These are phyloP conservation scores for Xylariaceae sp. DNA, from an alignment of 2,329 filamentous ascomycete genomes.

Conservation along the genomic window DNA sequence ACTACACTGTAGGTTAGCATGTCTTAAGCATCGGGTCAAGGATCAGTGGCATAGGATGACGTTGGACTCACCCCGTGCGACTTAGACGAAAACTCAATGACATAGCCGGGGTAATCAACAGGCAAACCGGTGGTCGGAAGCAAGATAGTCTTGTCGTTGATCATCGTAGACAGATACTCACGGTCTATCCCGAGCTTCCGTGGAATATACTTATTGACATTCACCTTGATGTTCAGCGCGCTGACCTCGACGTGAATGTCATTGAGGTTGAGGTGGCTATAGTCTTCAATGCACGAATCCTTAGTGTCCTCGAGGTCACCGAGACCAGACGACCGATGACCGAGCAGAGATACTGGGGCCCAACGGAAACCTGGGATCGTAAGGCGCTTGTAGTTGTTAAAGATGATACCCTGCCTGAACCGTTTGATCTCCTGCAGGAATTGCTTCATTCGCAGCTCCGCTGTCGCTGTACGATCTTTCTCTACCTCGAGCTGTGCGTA, in stretches of 20 bases:
- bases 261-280: not conserved
- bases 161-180: not conserved
- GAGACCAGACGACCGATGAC: not conserved
- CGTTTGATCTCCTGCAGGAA: conserved; percentile 1
- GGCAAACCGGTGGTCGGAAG: not conserved
- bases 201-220: conserved; percentile 1
- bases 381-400: conserved; percentile 1
- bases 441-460: not conserved
- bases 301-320: not conserved
- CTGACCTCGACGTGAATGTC: conserved; percentile 2
- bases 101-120: not conserved
- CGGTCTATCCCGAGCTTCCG: conserved; percentile 1
- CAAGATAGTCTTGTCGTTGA: conserved; percentile 1
- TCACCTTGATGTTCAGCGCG: not conserved
- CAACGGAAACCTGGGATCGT: not conserved
- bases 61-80: too few species aligned
- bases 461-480: not conserved
- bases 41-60: too few species aligned
- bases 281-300: not conserved
- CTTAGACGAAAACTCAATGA: not conserved
- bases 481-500: conserved; percentile 1
- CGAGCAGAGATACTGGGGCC: not conserved
- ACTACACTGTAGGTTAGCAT: too few species aligned
- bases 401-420: not conserved
- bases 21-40: too few species aligned